A percentile compares a stretch with the other conserved stretches of the same genome.
Evolutionary conservation across 495 filamentous ascomycete species (phyloP).

Genomic region (Hamigera avellanea): DNA sequence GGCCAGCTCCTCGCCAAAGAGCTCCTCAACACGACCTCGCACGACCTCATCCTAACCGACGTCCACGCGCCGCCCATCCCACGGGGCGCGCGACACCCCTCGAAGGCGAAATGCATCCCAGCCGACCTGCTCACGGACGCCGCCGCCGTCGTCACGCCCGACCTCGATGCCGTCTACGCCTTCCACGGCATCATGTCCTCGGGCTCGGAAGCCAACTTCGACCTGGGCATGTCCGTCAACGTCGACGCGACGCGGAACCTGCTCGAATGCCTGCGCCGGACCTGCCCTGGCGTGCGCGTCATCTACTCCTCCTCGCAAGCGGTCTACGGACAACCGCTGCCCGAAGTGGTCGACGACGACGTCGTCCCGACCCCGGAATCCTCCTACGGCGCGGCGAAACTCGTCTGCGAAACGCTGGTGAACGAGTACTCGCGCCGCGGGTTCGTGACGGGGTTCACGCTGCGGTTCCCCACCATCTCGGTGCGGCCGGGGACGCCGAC

Average conservation of each 20-base stretch:
- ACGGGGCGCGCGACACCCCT: conserved; percentile 33
- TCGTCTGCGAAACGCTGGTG: conserved; percentile 58
- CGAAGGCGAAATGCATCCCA: conserved; percentile 39
- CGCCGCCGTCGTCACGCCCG: conserved; percentile 38
- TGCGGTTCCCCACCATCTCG: conserved; percentile 62
- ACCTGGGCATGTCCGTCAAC: conserved; percentile 59
- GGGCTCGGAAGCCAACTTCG: conserved; percentile 59
- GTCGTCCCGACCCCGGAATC: conserved; percentile 55
- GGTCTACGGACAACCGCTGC: conserved; percentile 44
- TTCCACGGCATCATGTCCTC: conserved; percentile 79
- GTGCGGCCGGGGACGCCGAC: conserved; percentile 61
- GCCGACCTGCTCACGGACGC: conserved; percentile 45
- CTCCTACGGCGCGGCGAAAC: conserved; percentile 64
- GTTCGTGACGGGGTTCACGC: conserved; percentile 49
- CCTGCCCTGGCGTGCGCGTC: conserved; percentile 46
- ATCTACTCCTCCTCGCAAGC: conserved; percentile 49
- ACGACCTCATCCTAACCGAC: conserved; percentile 50
- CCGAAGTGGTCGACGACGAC: conserved; percentile 37
- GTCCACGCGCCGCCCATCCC: conserved; percentile 45
- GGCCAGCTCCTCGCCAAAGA: conserved; percentile 51
- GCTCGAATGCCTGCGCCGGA: conserved; percentile 43
- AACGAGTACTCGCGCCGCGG: conserved; percentile 60
- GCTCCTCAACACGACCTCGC: conserved; percentile 42
- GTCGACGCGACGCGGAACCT: conserved; percentile 54
- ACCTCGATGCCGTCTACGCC: conserved; percentile 53